Evolutionary conservation across 1,139 yeast genomes (phyloP), one percentile per base, ranked within the genome.

Genomic region (Yamadazyma atlantica): DNA sequence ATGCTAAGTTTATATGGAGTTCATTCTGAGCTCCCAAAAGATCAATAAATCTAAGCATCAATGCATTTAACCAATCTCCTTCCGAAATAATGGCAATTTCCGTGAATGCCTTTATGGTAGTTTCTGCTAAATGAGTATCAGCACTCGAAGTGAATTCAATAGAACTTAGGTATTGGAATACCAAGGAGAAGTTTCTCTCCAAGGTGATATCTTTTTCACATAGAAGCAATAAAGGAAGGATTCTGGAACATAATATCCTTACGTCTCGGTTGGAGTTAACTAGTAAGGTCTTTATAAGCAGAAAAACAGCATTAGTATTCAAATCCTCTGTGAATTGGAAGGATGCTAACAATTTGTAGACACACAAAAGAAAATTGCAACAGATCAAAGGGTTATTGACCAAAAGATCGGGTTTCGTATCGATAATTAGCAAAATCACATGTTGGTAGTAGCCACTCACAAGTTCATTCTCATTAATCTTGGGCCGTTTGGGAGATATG

Each of bases 1-100:
- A 78, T 0, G 86, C 87, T 36, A 82, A 62, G 35, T 85, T 78
- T 1, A 80, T 75, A 45, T 78, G 77, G 44, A 83, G 83, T 29
- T 79, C 77, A 49, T 80, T 80, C 1, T 64, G 51, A 18, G 80
- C 82, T 2, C 84, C 82, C 41, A 87, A 62, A 26, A 75, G 69
- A 38, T 78, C 80, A 9, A 86, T 67, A 28, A 86, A 57, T 43
- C 76, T 77, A 38, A 81, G 69, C 27, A 85, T 62, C 12, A 83
- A 63, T 1, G 76, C 77, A 55, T 81, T 82, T 23, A 83, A 64
- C 56, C 80, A 69, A 38, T 82, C 86, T 2, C 87, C 90, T 13
- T 72, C 69, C 6, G 79, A 69, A 0, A 78, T 66, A 2, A 73
- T 63, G 0, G 85, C 82, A 29, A 85, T 49, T 38, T 79, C 84